A percentile compares a stretch with the other conserved stretches of the same genome.
These are phyloP conservation scores for Strobilomyces confusus DNA, from an alignment of 768 basidiomycete species.

Conservation along the genomic window DNA sequence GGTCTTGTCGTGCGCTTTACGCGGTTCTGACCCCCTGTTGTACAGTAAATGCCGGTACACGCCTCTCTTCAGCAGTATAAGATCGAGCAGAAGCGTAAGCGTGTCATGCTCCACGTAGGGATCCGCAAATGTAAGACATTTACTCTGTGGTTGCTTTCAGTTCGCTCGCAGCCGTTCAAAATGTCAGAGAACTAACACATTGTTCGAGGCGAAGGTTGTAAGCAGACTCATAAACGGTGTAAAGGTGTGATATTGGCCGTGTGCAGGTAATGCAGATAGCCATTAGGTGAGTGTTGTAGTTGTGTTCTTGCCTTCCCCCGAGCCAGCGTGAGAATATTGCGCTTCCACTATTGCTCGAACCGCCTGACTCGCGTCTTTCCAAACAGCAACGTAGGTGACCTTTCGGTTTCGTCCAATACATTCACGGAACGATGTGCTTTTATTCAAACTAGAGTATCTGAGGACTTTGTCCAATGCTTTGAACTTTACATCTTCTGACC, in stretches of 20 bases:
- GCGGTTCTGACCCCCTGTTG: conserved; percentile 68
- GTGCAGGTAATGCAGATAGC: conserved; percentile 81
- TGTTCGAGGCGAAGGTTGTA: conserved; percentile 79
- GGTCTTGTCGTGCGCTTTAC: conserved; percentile 35
- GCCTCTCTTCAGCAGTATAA: conserved; percentile 76
- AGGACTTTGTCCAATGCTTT: conserved; percentile 6
- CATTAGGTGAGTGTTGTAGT: conserved; percentile 40
- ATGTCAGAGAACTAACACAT: conserved; percentile 53
- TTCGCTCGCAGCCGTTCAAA: background rate
- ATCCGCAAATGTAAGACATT: conserved; percentile 70
- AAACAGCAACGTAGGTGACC: background rate
- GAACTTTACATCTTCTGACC: background rate
- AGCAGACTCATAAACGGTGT: conserved; percentile 77
- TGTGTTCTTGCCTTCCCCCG: background rate
- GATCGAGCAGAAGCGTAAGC: conserved; percentile 68
- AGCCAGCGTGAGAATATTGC: conserved; percentile 4
- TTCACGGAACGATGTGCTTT: background rate
- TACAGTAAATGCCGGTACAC: conserved; percentile 81
- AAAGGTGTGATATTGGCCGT: conserved; percentile 58
- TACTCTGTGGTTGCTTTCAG: conserved; percentile 37
- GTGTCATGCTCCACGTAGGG: conserved; percentile 85
- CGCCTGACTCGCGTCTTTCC: too few species aligned
- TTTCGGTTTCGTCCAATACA: background rate
- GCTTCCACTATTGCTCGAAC: too few species aligned
- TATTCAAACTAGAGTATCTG: conserved; percentile 11